Conservation (phyloP, 2,329 filamentous ascomycete species). For the Ceratocystis papillata region DNA sequence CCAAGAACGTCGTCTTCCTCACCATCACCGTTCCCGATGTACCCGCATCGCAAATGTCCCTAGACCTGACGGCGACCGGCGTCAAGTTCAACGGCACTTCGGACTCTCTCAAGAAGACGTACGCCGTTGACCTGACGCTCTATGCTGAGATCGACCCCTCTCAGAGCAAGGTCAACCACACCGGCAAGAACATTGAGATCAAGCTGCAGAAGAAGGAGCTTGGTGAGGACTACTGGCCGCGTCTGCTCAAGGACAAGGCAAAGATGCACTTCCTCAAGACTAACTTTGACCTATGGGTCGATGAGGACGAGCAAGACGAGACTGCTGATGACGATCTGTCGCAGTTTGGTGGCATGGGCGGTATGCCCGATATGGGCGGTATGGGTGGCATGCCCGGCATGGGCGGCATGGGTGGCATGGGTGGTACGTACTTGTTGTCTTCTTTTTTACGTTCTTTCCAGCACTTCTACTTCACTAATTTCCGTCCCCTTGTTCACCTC, state of each 20-base stretch:
- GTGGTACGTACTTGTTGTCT: constrained; percentile 32
- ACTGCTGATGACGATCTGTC: constrained; percentile 70
- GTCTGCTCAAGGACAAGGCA: constrained; percentile 79
- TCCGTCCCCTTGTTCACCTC: not conserved
- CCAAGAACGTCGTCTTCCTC: constrained; percentile 91
- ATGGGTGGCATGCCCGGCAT: constrained; percentile 35
- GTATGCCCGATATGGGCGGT: constrained; percentile 44
- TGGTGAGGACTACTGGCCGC: constrained; percentile 89
- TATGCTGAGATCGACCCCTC: constrained; percentile 81
- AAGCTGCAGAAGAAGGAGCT: constrained; percentile 96
- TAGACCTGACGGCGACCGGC: constrained; percentile 67
- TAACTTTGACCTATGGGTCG: constrained; percentile 98
- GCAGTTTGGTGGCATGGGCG: constrained; percentile 55
- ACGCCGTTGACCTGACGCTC: constrained; percentile 77
- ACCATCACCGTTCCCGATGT: constrained; percentile 86
- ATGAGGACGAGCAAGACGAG: constrained; percentile 96
- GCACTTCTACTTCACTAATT: too few species aligned
- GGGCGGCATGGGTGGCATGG: constrained; percentile 54
- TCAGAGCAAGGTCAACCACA: constrained; percentile 80
- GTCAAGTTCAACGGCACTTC: constrained; percentile 77
- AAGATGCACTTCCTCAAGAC: constrained; percentile 96
- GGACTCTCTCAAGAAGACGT: constrained; percentile 72
- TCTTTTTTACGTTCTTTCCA: not conserved
- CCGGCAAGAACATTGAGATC: constrained; percentile 74
- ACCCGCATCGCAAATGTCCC: constrained; percentile 59